Conservation (phyloP, 1,139 yeast species). For the Pichia sp. region DNA sequence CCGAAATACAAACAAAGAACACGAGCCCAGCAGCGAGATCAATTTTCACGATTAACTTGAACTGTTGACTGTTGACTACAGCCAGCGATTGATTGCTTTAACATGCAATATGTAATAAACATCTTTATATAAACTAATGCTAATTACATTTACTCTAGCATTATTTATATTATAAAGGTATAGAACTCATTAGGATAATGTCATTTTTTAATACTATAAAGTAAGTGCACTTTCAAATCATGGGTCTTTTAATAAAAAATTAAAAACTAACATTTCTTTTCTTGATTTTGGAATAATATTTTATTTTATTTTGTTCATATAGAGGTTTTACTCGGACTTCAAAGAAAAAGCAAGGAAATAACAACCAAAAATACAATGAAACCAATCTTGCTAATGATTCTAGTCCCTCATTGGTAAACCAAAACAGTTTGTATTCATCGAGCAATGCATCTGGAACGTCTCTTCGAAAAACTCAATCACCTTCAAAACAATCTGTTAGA, state of each 20-base stretch:
- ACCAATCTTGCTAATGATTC: slow-evolving; percentile 26
- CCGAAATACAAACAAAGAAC: too few species aligned
- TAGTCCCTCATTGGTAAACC: slow-evolving; percentile 18
- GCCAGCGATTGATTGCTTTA: too few species aligned
- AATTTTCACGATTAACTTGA: too few species aligned
- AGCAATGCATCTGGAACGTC: slow-evolving; percentile 34
- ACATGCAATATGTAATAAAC: too few species aligned
- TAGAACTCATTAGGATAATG: slow-evolving; percentile 24
- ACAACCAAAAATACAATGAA: slow-evolving; percentile 20
- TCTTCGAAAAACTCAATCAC: slow-evolving; percentile 30
- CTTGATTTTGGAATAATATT: not conserved
- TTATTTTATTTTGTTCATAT: slow-evolving; percentile 8
- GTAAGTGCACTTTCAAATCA: slow-evolving; percentile 26
- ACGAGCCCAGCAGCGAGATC: too few species aligned
- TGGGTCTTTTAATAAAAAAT: not conserved
- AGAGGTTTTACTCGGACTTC: slow-evolving; percentile 64
- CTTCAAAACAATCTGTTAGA: slow-evolving; percentile 29
- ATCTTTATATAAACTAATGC: too few species aligned
- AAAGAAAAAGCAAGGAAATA: slow-evolving; percentile 37
- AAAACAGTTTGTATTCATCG: slow-evolving; percentile 25
- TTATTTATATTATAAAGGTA: slow-evolving; percentile 3
- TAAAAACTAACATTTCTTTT: not conserved
- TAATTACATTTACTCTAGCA: too few species aligned
- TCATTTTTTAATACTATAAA: slow-evolving; percentile 41
- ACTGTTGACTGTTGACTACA: too few species aligned